phyloP scores from a whole-genome alignment of 2,329 filamentous ascomycete genomes.

The Hypoxylon sp. region DNA sequence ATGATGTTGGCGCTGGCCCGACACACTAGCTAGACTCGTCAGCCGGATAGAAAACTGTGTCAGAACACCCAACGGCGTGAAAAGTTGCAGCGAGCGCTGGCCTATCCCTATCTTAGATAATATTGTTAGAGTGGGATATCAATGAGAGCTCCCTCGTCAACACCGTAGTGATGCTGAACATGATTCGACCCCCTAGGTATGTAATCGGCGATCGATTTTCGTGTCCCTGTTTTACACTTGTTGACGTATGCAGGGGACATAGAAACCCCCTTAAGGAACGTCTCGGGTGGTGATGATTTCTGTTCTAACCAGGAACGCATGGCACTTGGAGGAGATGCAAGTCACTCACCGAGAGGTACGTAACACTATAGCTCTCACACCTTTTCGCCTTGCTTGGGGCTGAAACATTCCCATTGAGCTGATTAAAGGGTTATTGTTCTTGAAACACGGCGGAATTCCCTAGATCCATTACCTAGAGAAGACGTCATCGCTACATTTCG shows the following conservation, averaged over 20 bases:
- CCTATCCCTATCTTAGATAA: not conserved
- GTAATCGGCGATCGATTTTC: not conserved
- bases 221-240: not conserved
- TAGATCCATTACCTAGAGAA: not conserved
- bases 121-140: not conserved
- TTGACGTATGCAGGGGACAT: not conserved
- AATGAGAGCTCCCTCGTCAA: too few relatives aligned
- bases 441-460: not conserved
- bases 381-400: not conserved
- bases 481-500: not conserved
- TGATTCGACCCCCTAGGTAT: too few relatives aligned
- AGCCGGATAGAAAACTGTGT: not conserved
- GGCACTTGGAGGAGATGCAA: not conserved
- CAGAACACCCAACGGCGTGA: not conserved
- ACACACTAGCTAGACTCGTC: not conserved
- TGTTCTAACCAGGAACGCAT: not conserved
- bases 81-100: not conserved
- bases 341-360: not conserved
- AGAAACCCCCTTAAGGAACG: not conserved
- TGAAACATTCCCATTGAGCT: not conserved
- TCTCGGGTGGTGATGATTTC: not conserved
- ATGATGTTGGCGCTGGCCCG: not conserved
- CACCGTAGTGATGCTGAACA: too few relatives aligned
- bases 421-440: not conserved
- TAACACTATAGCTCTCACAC: not conserved